Evolutionary conservation across 257 asterid species (phyloP).

Genomic region (Petunia secreta): DNA sequence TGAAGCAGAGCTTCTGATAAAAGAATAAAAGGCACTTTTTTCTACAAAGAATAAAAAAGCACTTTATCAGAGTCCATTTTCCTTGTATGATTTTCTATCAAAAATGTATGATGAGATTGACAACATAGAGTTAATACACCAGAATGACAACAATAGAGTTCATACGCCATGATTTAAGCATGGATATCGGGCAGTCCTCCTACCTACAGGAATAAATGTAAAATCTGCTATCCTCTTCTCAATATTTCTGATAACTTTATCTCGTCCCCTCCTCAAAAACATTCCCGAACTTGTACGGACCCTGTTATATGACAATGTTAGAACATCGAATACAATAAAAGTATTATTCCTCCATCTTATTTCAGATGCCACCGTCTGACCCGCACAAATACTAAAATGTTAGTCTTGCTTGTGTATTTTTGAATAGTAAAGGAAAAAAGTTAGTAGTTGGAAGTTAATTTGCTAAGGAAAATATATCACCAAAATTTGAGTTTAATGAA

Average conservation of each 20-base stretch:
- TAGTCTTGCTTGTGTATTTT: neutral
- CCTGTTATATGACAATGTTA: slow-evolving; percentile 46
- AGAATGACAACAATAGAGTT: slow-evolving; percentile 13
- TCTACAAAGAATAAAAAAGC: neutral
- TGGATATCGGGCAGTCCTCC: slow-evolving; percentile 21
- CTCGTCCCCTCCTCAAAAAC: slow-evolving; percentile 69
- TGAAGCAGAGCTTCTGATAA: neutral
- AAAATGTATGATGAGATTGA: neutral
- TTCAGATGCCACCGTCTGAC: neutral
- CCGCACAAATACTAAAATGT: neutral
- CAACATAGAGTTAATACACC: neutral
- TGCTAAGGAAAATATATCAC: neutral
- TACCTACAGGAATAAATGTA: slow-evolving; percentile 77
- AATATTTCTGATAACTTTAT: slow-evolving; percentile 57
- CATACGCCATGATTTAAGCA: neutral
- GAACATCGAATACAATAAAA: slow-evolving; percentile 8
- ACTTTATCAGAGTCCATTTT: neutral
- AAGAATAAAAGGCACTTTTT: neutral
- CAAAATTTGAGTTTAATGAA: neutral
- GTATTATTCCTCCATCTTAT: neutral
- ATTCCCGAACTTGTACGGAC: slow-evolving; percentile 86
- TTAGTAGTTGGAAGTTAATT: neutral
- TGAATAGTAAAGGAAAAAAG: neutral
- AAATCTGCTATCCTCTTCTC: slow-evolving; percentile 79
- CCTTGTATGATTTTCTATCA: neutral